Base-by-base conservation (phyloP, 106 monocot genomes). In the Apostasia shenzhenica region DNA sequence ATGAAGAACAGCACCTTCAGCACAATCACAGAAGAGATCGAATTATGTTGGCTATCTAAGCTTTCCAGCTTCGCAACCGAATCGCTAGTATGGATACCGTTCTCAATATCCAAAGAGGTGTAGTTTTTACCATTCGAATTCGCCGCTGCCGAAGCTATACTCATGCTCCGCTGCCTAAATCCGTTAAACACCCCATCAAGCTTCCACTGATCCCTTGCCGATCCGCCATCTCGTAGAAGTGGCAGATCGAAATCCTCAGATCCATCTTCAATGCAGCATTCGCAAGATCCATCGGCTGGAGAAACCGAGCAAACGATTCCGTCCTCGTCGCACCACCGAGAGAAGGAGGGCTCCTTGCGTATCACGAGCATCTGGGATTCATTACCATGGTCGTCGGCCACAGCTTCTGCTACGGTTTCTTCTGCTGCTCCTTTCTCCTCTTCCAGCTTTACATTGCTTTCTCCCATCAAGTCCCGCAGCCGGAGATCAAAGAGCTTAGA, bases 1-100 rank as follows among this genome's bases (percentile, higher is more conserved):
- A 92, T 75, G 38, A 76, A 87, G 42, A 89, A 67, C 70, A 97
- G 56, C 47, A 82, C 79, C 78, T 89, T 97, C 39, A 86, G 67
- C 78, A 92, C 80, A 45, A 77, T 56, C 2, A 61, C 66, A 9
- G 66, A 63, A 26, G 83, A 81, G 8, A 92, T 26, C n/a, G 78
- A n/a, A 45, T 59, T 73, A 8, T 42, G 67, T 0, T 50, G 51
- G 10, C 47, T 55, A 58, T 69, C 75, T 53, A 61, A 60, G 2
- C 44, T 56, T 46, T 81, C 72, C 8, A 75, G 63, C 65, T 80
- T 80, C 42, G 55, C 71, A 26, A 45, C 63, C 41, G 73, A 80
- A 11, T 70, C 69, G 8, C 67, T 70, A 2, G 51, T 40, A 5
- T n/a, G 54, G 39, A 81, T 10, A 2, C 83, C 73, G 38, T 65